phyloP scores from a whole-genome alignment of 768 basidiomycete species.

The Sarcomyxa edulis region DNA sequence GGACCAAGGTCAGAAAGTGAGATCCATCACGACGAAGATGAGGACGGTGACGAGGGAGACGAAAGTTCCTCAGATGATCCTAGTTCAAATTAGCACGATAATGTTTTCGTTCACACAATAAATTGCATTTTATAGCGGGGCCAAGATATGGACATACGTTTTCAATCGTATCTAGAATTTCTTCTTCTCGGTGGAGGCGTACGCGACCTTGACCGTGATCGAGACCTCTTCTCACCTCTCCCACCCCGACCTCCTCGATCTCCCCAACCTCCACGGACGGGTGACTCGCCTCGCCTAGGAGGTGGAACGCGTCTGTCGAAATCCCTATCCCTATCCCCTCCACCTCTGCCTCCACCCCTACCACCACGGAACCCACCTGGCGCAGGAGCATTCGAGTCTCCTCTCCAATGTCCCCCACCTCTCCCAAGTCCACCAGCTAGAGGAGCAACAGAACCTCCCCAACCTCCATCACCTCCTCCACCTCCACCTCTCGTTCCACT shows the following conservation, averaged over 20 bases:
- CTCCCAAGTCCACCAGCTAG: constrained; percentile 30
- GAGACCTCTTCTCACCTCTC: constrained; percentile 27
- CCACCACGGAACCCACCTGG: constrained; percentile 42
- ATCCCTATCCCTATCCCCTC: constrained; percentile 29
- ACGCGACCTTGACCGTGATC: constrained; percentile 27
- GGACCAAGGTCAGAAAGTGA: no score
- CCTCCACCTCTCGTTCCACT: constrained; percentile 28
- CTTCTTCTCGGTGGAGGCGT: constrained; percentile 35
- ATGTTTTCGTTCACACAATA: no score
- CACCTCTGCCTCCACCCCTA: constrained; percentile 25
- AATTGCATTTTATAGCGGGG: no score
- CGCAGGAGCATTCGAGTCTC: constrained; percentile 51
- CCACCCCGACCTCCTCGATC: constrained; percentile 34
- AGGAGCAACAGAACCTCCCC: constrained; percentile 35
- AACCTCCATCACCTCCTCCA: constrained; percentile 41
- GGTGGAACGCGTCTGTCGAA: constrained; percentile 44
- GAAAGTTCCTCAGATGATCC: no score
- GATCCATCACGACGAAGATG: no score
- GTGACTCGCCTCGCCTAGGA: constrained; percentile 43
- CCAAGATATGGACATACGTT: no score
- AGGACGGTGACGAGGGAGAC: no score
- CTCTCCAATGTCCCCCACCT: constrained; percentile 73
- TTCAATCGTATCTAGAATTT: constrained; percentile 25
- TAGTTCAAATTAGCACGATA: no score
- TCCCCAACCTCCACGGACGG: constrained; percentile 35